Percentiles rank a stretch among this genome's conserved stretches.
Evolutionary conservation across 805 yeast species (phyloP).

Genomic region (Wickerhamiella kazuoi): DNA sequence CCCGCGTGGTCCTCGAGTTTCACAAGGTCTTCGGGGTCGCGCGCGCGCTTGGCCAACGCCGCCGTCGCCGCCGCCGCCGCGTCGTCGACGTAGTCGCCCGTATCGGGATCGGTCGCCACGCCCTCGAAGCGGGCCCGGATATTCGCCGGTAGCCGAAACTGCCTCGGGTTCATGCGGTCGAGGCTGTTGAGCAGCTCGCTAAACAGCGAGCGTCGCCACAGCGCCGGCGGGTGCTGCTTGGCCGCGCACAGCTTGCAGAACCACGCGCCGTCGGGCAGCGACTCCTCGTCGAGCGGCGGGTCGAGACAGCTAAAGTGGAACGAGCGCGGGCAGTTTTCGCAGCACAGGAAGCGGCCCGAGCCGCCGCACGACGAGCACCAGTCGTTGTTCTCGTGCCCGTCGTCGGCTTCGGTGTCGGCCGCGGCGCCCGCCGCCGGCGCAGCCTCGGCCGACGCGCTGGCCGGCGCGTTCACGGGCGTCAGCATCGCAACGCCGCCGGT

Average conservation of each 20-base stretch:
- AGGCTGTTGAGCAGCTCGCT: slow-evolving; percentile 41
- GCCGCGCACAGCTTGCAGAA: slow-evolving; percentile 59
- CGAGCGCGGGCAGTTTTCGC: slow-evolving; percentile 83
- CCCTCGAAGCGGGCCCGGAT: slow-evolving; percentile 58
- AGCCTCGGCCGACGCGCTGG: too few relatives aligned
- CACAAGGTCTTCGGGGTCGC: slow-evolving; percentile 8
- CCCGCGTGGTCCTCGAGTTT: slow-evolving; percentile 49
- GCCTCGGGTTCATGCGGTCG: slow-evolving; percentile 44
- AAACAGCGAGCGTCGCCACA: slow-evolving; percentile 27
- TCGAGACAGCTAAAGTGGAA: slow-evolving; percentile 84
- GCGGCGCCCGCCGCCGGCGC: slow-evolving; percentile 2
- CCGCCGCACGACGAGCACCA: slow-evolving; percentile 84
- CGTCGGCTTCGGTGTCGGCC: slow-evolving; percentile 6
- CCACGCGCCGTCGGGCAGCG: slow-evolving; percentile 81
- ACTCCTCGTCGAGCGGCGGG: slow-evolving; percentile 66
- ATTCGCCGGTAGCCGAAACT: slow-evolving; percentile 47
- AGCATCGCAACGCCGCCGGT: slow-evolving; percentile 1
- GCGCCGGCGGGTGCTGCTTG: slow-evolving; percentile 24
- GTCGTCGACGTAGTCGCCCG: slow-evolving; percentile 57
- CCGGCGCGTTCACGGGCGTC: neutral
- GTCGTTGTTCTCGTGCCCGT: slow-evolving; percentile 46
- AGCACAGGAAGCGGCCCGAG: slow-evolving; percentile 75
- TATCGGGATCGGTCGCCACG: slow-evolving; percentile 38
- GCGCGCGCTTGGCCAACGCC: slow-evolving; percentile 6
- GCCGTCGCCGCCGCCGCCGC: slow-evolving; percentile 2